Evolutionary conservation across 129 eudicot genomes (phyloP).

Genomic region (carrot (Daucus carota)): DNA sequence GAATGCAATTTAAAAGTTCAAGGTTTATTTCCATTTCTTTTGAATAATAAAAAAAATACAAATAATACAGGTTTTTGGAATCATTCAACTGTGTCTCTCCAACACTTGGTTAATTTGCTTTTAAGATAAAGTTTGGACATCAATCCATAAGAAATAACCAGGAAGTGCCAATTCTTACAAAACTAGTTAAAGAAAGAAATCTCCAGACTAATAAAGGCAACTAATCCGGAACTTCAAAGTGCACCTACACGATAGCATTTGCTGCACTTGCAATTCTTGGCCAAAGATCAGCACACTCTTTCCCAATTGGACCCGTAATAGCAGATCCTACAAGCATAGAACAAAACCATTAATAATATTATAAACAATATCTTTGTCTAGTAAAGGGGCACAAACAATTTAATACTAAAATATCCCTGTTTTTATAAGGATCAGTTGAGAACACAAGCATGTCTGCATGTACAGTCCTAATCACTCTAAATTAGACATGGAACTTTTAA

Average conservation of each 20-base stretch:
- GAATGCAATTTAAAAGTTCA: too few relatives aligned
- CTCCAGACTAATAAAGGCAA: neutral
- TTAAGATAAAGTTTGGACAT: too few relatives aligned
- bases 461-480: too few relatives aligned
- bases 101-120: too few relatives aligned
- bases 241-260: slow-evolving; percentile 67
- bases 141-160: neutral
- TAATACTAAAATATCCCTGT: neutral
- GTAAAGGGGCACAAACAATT: neutral
- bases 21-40: too few relatives aligned
- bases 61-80: too few relatives aligned
- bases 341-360: neutral
- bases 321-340: slow-evolving; percentile 57
- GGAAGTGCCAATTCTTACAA: neutral
- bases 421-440: neutral
- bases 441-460: neutral
- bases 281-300: slow-evolving; percentile 94
- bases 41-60: too few relatives aligned
- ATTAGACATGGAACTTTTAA: too few relatives aligned
- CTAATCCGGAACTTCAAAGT: neutral
- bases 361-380: neutral
- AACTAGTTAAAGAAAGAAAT: neutral
- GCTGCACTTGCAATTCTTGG: slow-evolving; percentile 92
- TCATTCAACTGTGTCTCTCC: too few relatives aligned
- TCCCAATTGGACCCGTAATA: slow-evolving; percentile 87